Evolutionary conservation across 2,329 filamentous ascomycete genomes (phyloP).

Genomic region (Fusarium denticulatum): DNA sequence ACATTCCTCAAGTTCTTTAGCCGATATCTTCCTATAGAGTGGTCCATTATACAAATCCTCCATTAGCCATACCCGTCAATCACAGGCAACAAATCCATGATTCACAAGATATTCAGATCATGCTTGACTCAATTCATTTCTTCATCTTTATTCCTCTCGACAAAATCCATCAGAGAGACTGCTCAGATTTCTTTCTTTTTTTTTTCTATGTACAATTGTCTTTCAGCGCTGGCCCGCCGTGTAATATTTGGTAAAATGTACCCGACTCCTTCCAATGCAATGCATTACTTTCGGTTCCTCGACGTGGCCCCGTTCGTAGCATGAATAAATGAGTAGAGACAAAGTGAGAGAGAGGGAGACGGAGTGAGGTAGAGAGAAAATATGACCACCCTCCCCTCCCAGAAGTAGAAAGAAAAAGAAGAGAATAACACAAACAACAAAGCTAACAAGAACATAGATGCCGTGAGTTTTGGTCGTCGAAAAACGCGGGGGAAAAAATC

Average conservation of each 20-base stretch:
- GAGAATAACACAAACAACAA: constrained; percentile 17
- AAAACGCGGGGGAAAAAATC: background rate
- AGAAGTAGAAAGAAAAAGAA: background rate
- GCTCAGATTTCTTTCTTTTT: constrained; percentile 17
- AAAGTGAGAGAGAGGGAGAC: background rate
- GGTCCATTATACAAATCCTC: background rate
- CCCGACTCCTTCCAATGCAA: constrained; percentile 45
- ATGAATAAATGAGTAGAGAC: constrained; percentile 7
- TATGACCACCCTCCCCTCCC: background rate
- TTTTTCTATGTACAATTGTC: constrained; percentile 44
- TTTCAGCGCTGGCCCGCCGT: constrained; percentile 41
- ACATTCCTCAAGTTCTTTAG: constrained; percentile 3
- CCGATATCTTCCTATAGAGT: background rate
- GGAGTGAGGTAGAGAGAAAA: background rate
- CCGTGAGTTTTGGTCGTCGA: constrained; percentile 25
- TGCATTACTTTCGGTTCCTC: constrained; percentile 41
- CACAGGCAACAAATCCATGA: background rate
- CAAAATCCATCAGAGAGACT: constrained; percentile 25
- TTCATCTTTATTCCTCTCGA: constrained; percentile 28
- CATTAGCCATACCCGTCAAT: background rate
- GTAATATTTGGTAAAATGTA: constrained; percentile 21
- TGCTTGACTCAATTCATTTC: constrained; percentile 11
- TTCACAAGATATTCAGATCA: background rate
- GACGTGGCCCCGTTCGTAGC: constrained; percentile 31
- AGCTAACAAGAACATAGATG: constrained; percentile 27